Evolutionary conservation across 164 flowering plant species (phyloP).

Genomic region (Nelumbo lutea): DNA sequence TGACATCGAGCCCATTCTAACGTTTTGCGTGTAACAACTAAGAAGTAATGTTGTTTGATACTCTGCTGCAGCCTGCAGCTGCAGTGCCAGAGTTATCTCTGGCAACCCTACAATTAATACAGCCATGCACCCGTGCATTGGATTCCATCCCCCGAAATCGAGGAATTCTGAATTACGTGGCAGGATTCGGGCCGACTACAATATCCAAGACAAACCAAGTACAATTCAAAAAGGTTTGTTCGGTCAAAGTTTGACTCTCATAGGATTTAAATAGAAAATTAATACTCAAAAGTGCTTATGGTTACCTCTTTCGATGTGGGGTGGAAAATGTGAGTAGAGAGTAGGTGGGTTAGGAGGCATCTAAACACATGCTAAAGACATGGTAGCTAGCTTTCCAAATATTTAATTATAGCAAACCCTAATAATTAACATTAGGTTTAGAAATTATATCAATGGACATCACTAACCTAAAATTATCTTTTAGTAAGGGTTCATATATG

Average conservation of each 20-base stretch:
- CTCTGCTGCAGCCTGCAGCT: too few relatives aligned
- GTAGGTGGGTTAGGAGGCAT: conserved; percentile 16
- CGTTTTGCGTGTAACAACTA: too few relatives aligned
- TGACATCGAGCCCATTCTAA: too few relatives aligned
- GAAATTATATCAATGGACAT: conserved; percentile 5
- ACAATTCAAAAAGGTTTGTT: background rate
- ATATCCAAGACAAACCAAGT: background rate
- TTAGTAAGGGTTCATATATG: background rate
- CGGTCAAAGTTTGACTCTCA: conserved; percentile 5
- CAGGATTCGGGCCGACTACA: background rate
- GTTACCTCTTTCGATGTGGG: background rate
- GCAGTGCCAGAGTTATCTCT: too few relatives aligned
- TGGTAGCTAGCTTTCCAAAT: background rate
- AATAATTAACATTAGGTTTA: background rate
- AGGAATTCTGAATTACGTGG: background rate
- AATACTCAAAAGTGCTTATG: background rate
- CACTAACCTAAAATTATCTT: conserved; percentile 2
- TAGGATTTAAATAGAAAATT: background rate
- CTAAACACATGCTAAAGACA: conserved; percentile 19
- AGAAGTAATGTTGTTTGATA: too few relatives aligned
- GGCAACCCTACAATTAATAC: too few relatives aligned
- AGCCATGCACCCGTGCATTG: background rate
- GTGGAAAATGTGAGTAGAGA: conserved; percentile 21
- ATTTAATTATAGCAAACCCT: background rate
- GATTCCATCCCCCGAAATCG: background rate